A percentile compares a stretch with the other conserved stretches of the same genome.
Evolutionary conservation across 108 stramenopile genomes (phyloP).

Genomic region (Seminavis robusta): DNA sequence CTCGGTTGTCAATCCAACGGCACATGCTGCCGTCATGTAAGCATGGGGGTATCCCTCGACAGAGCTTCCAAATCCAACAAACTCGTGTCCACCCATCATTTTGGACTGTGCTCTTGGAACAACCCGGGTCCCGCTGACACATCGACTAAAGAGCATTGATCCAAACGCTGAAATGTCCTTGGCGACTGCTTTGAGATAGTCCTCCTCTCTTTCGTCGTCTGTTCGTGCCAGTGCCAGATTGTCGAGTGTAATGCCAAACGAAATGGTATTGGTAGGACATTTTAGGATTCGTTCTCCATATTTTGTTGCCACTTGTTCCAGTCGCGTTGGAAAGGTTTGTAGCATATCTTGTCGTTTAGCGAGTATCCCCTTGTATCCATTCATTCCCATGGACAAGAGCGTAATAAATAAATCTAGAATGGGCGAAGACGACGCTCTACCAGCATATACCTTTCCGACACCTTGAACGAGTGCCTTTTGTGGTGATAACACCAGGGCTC

Average conservation of each 20-base stretch:
- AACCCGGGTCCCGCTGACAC: constrained; percentile 91
- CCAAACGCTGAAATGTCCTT: constrained; percentile 80
- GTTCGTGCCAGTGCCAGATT: constrained; percentile 34
- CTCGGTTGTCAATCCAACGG: constrained; percentile 70
- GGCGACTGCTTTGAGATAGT: constrained; percentile 2
- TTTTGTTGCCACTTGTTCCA: constrained; percentile 60
- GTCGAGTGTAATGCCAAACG: constrained; percentile 92
- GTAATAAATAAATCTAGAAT: constrained; percentile 97
- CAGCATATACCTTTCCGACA: constrained; percentile 94
- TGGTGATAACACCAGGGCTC: constrained; percentile 87
- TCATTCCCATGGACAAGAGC: constrained; percentile 89
- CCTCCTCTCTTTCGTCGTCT: constrained; percentile 17
- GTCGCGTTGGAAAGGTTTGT: constrained; percentile 37
- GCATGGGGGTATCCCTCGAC: constrained; percentile 61
- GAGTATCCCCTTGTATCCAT: constrained; percentile 72
- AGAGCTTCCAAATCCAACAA: constrained; percentile 84
- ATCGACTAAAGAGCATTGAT: constrained; percentile 95
- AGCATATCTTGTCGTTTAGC: constrained; percentile 53
- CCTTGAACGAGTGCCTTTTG: constrained; percentile 57
- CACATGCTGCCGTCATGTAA: constrained; percentile 95
- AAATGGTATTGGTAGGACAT: constrained; percentile 91
- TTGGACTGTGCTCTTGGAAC: constrained; percentile 57
- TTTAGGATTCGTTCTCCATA: constrained; percentile 84
- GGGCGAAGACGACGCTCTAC: constrained; percentile 92
- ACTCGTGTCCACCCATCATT: constrained; percentile 58